phyloP scores from a whole-genome alignment of 2,329 filamentous ascomycete genomes.

The Diaporthe eres region DNA sequence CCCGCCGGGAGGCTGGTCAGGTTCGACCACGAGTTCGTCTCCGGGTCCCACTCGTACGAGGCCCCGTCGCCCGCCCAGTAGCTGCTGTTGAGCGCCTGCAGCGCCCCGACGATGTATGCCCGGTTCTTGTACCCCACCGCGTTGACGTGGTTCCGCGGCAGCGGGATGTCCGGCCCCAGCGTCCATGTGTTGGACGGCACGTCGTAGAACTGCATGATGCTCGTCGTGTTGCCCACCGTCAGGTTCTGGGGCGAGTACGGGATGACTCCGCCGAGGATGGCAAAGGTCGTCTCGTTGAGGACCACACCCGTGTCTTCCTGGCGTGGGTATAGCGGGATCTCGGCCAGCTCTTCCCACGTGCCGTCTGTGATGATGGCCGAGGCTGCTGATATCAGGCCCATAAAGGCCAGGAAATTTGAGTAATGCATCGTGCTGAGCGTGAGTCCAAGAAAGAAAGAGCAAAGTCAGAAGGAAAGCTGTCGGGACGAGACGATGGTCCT shows the following conservation, averaged over 20 bases:
- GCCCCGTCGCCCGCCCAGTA: constrained; percentile 48
- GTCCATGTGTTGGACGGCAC: constrained; percentile 50
- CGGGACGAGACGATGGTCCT: not conserved
- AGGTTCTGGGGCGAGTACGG: constrained; percentile 36
- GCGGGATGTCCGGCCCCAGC: constrained; percentile 47
- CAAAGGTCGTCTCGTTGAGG: constrained; percentile 45
- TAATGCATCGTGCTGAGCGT: not conserved
- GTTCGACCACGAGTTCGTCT: constrained; percentile 47
- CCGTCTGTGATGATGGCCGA: constrained; percentile 15
- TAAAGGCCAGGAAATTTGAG: not conserved
- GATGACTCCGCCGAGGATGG: constrained; percentile 49
- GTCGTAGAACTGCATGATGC: constrained; percentile 51
- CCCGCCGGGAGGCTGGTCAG: constrained; percentile 49
- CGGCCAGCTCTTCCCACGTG: constrained; percentile 45
- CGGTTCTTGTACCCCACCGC: constrained; percentile 52
- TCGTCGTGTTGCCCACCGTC: constrained; percentile 44
- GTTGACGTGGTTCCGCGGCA: constrained; percentile 55
- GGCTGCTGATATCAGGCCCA: not conserved
- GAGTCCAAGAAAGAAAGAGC: not conserved
- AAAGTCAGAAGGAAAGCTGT: not conserved
- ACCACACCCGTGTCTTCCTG: constrained; percentile 49
- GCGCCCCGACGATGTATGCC: constrained; percentile 56
- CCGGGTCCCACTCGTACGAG: constrained; percentile 51
- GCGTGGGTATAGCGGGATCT: constrained; percentile 46
- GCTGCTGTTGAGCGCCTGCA: constrained; percentile 45